phyloP scores from a whole-genome alignment of 2,329 filamentous ascomycete species.

The Phialemonium atrogriseum region DNA sequence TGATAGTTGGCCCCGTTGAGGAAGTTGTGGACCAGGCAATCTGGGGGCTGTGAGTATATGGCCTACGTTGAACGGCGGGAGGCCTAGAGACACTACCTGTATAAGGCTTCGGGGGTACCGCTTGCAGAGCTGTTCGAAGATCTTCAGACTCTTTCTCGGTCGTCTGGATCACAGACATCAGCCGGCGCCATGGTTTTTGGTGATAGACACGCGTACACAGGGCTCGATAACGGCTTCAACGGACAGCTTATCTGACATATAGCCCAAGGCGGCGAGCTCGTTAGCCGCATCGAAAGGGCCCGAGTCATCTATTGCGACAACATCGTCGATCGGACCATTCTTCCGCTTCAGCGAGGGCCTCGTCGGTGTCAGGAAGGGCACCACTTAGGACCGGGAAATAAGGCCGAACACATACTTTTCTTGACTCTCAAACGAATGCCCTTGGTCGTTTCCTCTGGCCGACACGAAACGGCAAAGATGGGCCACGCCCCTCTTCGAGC shows the following conservation, averaged over 20 bases:
- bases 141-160: constrained; percentile 15
- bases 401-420: constrained; percentile 18
- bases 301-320: too few species aligned
- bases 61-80: background rate
- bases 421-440: constrained; percentile 8
- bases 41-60: constrained; percentile 17
- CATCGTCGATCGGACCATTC: constrained; percentile 8
- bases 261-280: constrained; percentile 14
- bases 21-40: constrained; percentile 37
- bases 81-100: constrained; percentile 16
- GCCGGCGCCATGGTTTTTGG: too few species aligned
- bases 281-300: constrained; percentile 10
- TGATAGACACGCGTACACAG: too few species aligned
- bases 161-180: background rate
- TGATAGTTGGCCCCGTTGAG: constrained; percentile 34
- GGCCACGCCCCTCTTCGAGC: constrained; percentile 35
- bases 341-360: constrained; percentile 6
- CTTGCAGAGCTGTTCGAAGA: constrained; percentile 20
- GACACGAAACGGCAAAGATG: constrained; percentile 36
- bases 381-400: background rate
- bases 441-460: too few species aligned
- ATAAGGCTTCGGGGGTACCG: constrained; percentile 27
- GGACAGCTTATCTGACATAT: constrained; percentile 9
- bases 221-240: too few species aligned
- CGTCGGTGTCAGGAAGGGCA: constrained; percentile 6